phyloP scores from a whole-genome alignment of 257 asterid species.

The Plantago elongata region DNA sequence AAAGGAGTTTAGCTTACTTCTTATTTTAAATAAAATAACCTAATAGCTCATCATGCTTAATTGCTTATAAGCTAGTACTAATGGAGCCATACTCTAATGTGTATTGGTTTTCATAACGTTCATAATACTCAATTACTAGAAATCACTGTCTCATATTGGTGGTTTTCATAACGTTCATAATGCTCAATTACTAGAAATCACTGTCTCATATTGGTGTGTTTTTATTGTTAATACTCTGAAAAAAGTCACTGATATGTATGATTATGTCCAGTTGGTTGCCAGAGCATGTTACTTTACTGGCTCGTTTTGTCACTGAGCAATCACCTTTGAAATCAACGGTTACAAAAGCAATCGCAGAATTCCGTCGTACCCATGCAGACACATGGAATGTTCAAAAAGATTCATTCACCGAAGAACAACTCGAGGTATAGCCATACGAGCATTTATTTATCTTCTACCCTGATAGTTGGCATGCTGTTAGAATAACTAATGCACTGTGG shows the following conservation, averaged over 20 bases:
- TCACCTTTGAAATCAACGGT: slow-evolving; percentile 96
- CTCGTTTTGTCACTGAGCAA: slow-evolving; percentile 83
- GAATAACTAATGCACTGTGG: slow-evolving; percentile 13
- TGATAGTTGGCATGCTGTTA: slow-evolving; percentile 8
- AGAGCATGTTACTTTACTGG: slow-evolving; percentile 80
- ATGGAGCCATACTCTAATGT: too few species aligned
- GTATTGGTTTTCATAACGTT: too few species aligned
- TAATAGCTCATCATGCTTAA: too few species aligned
- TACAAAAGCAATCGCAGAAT: slow-evolving; percentile 95
- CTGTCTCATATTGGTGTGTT: not conserved
- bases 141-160: not conserved
- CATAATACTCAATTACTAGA: too few species aligned
- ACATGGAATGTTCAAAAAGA: slow-evolving; percentile 95
- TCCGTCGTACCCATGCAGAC: slow-evolving; percentile 98
- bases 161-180: too few species aligned
- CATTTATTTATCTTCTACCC: not conserved
- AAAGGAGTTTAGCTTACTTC: too few species aligned
- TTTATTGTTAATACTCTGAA: slow-evolving; percentile 8
- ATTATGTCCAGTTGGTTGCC: slow-evolving; percentile 84
- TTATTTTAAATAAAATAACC: too few species aligned
- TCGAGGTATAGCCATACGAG: slow-evolving; percentile 57
- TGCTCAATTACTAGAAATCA: too few species aligned
- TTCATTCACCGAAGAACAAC: slow-evolving; percentile 89
- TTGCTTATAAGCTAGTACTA: too few species aligned
- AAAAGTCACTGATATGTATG: not conserved